phyloP scores from a whole-genome alignment of 768 basidiomycete genomes.

The Rhodotorula babjevae region DNA sequence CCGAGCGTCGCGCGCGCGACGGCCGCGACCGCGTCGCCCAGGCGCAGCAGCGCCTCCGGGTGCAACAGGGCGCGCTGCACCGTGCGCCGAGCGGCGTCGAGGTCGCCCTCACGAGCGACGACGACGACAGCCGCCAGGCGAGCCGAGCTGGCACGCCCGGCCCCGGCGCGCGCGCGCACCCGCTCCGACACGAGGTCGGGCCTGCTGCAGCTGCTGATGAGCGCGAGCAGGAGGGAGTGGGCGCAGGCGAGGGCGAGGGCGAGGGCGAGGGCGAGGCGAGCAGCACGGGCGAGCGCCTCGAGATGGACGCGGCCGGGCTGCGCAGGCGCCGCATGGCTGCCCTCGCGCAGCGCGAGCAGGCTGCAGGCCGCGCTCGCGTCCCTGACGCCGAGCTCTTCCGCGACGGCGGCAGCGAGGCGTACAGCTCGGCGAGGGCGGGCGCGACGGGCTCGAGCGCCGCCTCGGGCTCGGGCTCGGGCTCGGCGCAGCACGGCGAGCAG shows the following conservation, averaged over 20 bases:
- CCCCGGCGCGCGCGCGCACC: too few species aligned
- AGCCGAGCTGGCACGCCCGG: not conserved
- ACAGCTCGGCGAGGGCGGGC: too few species aligned
- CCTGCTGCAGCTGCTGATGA: too few species aligned
- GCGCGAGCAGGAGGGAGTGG: not conserved
- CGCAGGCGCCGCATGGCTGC: not conserved
- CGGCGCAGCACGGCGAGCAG: too few species aligned
- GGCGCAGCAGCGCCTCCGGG: not conserved
- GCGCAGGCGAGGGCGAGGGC: not conserved
- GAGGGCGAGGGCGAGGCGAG: not conserved
- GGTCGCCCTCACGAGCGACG: too few species aligned
- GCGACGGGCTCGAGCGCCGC: too few species aligned
- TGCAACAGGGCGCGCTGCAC: not conserved
- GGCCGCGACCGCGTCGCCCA: not conserved
- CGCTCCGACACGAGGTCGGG: too few species aligned
- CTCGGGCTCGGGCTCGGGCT: too few species aligned
- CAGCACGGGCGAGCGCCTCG: not conserved
- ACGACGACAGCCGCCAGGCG: not conserved
- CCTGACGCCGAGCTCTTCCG: slow-evolving; percentile 24
- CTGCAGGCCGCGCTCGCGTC: not conserved
- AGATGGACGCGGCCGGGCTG: not conserved
- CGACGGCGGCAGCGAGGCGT: slow-evolving; percentile 10
- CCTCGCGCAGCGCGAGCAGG: not conserved
- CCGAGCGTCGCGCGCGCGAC: slow-evolving; percentile 8
- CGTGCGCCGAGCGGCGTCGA: too few species aligned